Evolutionary conservation across 2,329 filamentous ascomycete genomes (phyloP), one percentile per base, ranked within the genome.

Genomic region (Nothomitra cinnamomea): DNA sequence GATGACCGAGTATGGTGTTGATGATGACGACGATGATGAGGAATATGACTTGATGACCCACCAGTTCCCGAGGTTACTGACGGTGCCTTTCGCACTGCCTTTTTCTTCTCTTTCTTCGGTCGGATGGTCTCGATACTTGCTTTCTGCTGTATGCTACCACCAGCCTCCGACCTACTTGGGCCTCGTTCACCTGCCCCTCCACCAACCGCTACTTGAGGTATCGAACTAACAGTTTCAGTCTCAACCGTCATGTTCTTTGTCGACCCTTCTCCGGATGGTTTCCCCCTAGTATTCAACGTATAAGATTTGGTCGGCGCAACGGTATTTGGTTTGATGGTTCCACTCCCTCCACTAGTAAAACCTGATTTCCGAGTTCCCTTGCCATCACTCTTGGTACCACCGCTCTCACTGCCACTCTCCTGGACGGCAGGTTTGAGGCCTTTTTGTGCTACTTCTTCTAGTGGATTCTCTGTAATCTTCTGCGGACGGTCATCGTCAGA

Each of bases 121-220:
- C 87, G 80, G 60, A 98, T 95, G 0, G 92, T 98, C 66, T 98
- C 92, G n/a, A 82, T 85, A 67, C 90, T 96, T 6, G 84, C 82
- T 66, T 94, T 94, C 55, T 87, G 77, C 60, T 87, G 83, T 45
- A 98, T 71, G 58, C 85, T 94, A 43, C 85, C 82, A 60, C 74
- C 80, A 25, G 71, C 68, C 43, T 84, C 82, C 55, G 79, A 78
- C 17, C 77, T 74, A 19, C 80, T 80, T n/a, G 75, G 67, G 15
- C 62, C 69, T 21, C 78, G 71, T 56, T 82, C 79, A 45, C 72
- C 72, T 36, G 72, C 67, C 24, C 68, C 74, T 38, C 78, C 78
- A 35, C 83, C 81, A 25, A 95, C 73, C 8, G 83, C 80, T 25
- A 89, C 78, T 63, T 94, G 89, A 10, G 89, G 87, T 53, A 95